Conservation (phyloP, 805 yeast species). For the Candida silvicultrix region DNA sequence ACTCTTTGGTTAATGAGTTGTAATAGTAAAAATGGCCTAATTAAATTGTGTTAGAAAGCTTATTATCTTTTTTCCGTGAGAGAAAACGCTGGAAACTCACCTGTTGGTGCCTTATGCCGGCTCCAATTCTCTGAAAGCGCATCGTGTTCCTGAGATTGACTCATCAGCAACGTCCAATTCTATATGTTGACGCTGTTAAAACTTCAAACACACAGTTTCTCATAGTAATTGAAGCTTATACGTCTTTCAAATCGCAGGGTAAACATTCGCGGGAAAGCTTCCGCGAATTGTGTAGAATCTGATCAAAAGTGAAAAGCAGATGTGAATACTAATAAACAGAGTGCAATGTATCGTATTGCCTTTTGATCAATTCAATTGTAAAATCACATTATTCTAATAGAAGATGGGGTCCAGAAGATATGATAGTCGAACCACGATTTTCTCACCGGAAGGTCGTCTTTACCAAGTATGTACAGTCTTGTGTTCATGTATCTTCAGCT, state of each 20-base stretch:
- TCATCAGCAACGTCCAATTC: background rate
- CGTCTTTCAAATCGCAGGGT: background rate
- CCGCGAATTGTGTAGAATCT: background rate
- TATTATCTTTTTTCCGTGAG: no score
- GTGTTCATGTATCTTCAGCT: background rate
- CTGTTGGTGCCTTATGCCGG: slow-evolving; percentile 31
- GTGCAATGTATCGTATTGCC: slow-evolving; percentile 1
- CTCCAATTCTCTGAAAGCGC: slow-evolving; percentile 28
- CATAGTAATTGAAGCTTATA: no score
- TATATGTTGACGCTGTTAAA: no score
- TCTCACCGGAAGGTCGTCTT: slow-evolving; percentile 97
- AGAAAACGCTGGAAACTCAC: slow-evolving; percentile 5
- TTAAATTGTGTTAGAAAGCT: no score
- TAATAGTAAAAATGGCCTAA: slow-evolving; percentile 31
- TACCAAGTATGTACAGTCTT: slow-evolving; percentile 63
- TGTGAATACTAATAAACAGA: slow-evolving; percentile 1
- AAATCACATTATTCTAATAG: background rate
- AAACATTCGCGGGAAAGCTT: background rate
- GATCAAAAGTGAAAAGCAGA: slow-evolving; percentile 1
- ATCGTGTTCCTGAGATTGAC: background rate
- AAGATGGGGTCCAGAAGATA: slow-evolving; percentile 85
- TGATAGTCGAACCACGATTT: slow-evolving; percentile 97
- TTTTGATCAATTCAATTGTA: background rate
- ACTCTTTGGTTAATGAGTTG: slow-evolving; percentile 28
- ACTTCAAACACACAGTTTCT: no score